Evolutionary conservation across 768 basidiomycete genomes (phyloP), one percentile per base, ranked within the genome.

Genomic region (Termitomyces sp.): DNA sequence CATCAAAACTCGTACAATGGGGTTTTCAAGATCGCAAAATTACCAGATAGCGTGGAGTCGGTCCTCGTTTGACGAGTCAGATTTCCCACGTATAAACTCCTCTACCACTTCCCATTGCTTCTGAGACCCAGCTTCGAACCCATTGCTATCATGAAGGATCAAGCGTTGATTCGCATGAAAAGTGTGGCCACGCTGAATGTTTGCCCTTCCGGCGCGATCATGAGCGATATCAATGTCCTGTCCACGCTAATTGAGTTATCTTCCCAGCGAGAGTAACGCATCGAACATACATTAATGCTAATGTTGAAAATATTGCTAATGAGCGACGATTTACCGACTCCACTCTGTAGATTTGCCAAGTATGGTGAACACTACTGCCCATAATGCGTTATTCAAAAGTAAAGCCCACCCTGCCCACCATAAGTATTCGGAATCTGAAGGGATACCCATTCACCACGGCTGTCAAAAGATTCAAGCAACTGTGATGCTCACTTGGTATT

Each of bases 271-370:
- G 8, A 18, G 33, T n/a, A 35, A 51, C 28, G 16, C 11, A 49
- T 18, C 9, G 24, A 46, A 40, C 40, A 22, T 22, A 63, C 58
- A n/a, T 62, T 59, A 12, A 42, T 33, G 42, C 65, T 52, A 40
- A 71, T 64, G 18, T 67, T 67, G 66, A 73, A 74, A n/a, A 70
- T 62, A 16, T 51, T 54, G 15, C 63, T 63, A 61, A 74, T 65
- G 15, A 75, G 65, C 2, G 73, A 72, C 9, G 74, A 71, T 64
- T 75, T 75, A 7, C 74, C 74, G 0, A 68, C 63, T 36, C 74
- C 74, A 42, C 67, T 58, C 73, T 74, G 40, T 32, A 50, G 24
- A 24, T 36, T 36, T 32, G 42, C 8, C 6, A 55, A 3, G 39
- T 2, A 4, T 15, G 13, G 9, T 42, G 28, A n/a, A 20, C 12